phyloP scores from a whole-genome alignment of 306 rosid genomes.

The Neltuma alba region DNA sequence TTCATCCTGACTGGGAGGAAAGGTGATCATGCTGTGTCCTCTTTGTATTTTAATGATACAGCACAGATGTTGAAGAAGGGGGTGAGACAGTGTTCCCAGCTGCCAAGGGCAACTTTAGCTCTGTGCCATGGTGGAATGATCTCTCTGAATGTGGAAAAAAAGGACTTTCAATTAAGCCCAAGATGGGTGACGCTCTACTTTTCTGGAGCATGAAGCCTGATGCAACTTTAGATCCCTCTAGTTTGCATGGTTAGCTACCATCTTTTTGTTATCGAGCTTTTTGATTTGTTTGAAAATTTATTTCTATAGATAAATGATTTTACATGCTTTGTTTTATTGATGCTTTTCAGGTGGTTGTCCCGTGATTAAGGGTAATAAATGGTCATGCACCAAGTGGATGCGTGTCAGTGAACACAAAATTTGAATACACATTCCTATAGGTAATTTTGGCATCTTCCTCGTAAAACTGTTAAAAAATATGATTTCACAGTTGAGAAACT shows the following conservation, averaged over 20 bases:
- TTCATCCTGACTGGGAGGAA: conserved; percentile 19
- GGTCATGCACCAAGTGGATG: conserved; percentile 98
- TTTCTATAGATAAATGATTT: conserved; percentile 25
- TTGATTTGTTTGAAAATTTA: conserved; percentile 20
- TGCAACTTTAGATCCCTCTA: conserved; percentile 84
- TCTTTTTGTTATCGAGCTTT: conserved; percentile 3
- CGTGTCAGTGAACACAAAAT: conserved; percentile 74
- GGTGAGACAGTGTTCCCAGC: conserved; percentile 99
- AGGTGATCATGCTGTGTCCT: conserved; percentile 20
- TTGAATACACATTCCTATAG: conserved; percentile 51
- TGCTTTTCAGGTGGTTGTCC: conserved; percentile 92
- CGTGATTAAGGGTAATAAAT: conserved; percentile 91
- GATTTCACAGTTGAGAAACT: conserved; percentile 18
- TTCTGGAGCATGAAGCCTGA: conserved; percentile 99
- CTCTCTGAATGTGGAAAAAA: conserved; percentile 91
- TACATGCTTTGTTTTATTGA: conserved; percentile 20
- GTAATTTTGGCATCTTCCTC: conserved; percentile 38
- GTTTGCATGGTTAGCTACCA: conserved; percentile 84
- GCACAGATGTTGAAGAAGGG: conserved; percentile 99
- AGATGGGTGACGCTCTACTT: conserved; percentile 94
- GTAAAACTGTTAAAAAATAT: conserved; percentile 1
- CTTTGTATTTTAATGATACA: conserved; percentile 47
- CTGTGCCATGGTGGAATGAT: conserved; percentile 97
- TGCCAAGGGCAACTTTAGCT: conserved; percentile 89
- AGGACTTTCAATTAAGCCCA: conserved; percentile 95